Evolutionary conservation across 2,329 filamentous ascomycete species (phyloP).

Genomic region (Drechslerella coelobrocha): DNA sequence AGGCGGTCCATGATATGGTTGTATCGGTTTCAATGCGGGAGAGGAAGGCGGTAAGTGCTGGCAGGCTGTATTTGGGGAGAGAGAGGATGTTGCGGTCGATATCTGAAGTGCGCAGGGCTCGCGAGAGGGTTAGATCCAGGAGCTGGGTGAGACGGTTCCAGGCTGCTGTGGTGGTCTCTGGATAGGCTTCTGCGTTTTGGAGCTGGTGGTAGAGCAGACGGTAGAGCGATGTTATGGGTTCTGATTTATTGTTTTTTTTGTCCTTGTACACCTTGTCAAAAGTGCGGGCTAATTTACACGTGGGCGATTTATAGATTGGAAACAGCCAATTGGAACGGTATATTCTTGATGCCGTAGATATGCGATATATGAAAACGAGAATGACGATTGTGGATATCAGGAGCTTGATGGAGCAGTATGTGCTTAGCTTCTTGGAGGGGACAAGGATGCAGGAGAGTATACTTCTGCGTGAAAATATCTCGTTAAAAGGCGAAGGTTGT

Average conservation of each 20-base stretch:
- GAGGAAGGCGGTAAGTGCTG: constrained; percentile 56
- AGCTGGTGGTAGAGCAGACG: constrained; percentile 58
- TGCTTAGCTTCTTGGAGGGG: neutral
- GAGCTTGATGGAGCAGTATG: neutral
- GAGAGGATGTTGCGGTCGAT: constrained; percentile 57
- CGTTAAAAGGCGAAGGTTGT: neutral
- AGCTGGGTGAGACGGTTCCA: constrained; percentile 57
- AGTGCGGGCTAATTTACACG: neutral
- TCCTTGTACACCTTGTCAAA: neutral
- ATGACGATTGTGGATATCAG: neutral
- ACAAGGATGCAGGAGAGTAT: neutral
- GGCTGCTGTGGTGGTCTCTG: constrained; percentile 57
- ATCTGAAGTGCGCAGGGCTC: constrained; percentile 19
- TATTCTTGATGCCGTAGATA: neutral
- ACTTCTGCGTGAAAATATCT: neutral
- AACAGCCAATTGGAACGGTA: neutral
- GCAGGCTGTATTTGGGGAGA: constrained; percentile 56
- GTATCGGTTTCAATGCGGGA: constrained; percentile 56
- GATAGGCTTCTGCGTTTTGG: constrained; percentile 59
- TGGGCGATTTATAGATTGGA: neutral
- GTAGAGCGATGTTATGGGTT: constrained; percentile 29
- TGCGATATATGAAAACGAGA: neutral
- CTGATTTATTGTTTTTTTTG: neutral
- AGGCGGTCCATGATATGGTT: constrained; percentile 57
- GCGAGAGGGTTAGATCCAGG: constrained; percentile 24